These are phyloP conservation scores for Lagenidium sp. DNA, from an alignment of 352 stramenopile species.

Conservation along the genomic window DNA sequence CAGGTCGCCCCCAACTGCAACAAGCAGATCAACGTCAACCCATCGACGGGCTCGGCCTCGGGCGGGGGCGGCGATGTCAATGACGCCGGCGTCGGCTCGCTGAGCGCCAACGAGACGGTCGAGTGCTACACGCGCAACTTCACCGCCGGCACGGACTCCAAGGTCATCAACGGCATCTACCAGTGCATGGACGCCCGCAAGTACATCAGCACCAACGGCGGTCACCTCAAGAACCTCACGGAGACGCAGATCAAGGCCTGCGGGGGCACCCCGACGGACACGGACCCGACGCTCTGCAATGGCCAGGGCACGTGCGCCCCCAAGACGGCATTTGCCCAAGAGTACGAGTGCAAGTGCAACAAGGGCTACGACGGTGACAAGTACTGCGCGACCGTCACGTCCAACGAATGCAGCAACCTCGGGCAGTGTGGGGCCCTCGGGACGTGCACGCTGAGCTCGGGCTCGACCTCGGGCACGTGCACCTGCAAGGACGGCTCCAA, in stretches of 20 bases:
- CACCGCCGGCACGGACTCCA: conserved; percentile 25
- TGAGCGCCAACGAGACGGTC: conserved; percentile 26
- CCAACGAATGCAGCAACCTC: conserved; percentile 68
- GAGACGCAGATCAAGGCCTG: conserved; percentile 38
- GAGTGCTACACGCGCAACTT: conserved; percentile 70
- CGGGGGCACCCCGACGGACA: conserved; percentile 27
- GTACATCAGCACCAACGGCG: conserved; percentile 43
- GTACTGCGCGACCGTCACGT: conserved; percentile 37
- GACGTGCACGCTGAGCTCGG: conserved; percentile 26
- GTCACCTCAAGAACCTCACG: conserved; percentile 58
- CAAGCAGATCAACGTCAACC: conserved; percentile 33
- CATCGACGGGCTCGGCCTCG: conserved; percentile 10
- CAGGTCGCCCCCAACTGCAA: conserved; percentile 52
- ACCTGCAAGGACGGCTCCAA: conserved; percentile 35
- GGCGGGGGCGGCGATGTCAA: conserved; percentile 3
- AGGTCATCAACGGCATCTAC: conserved; percentile 65
- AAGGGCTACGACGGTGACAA: conserved; percentile 46
- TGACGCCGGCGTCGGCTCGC: conserved; percentile 11
- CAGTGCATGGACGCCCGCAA: conserved; percentile 63
- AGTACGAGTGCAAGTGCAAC: conserved; percentile 78
- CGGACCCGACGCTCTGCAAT: conserved; percentile 41
- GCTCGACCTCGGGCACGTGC: conserved; percentile 27
- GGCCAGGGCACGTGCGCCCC: conserved; percentile 64
- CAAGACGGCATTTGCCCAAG: conserved; percentile 34
- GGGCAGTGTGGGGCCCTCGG: conserved; percentile 51